Conservation (phyloP, 129 eudicot genomes). For the Chrysanthemum lavandulifolium region DNA sequence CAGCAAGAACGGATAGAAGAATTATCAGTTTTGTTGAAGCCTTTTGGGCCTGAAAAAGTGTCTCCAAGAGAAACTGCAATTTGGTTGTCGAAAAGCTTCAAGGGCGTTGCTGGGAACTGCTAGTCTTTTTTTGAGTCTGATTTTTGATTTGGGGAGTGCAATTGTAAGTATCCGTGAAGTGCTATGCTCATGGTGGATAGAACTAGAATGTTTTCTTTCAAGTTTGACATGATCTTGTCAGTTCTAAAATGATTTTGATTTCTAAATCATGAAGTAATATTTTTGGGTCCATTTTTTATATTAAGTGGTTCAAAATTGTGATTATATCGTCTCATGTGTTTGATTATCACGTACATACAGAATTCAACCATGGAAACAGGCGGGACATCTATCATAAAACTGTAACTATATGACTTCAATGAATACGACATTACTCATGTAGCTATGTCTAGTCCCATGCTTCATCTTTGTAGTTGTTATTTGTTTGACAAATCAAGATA, state of each 20-base stretch:
- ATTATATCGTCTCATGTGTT: neutral
- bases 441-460: too few relatives aligned
- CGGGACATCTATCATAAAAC: too few relatives aligned
- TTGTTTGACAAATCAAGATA: too few relatives aligned
- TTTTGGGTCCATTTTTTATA: neutral
- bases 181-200: conserved; percentile 31
- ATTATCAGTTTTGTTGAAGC: conserved; percentile 73
- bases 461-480: too few relatives aligned
- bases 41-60: conserved; percentile 88
- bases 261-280: neutral
- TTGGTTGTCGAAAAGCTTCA: conserved; percentile 90
- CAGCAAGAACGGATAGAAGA: conserved; percentile 86
- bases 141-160: neutral
- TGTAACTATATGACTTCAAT: too few relatives aligned
- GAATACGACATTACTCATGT: too few relatives aligned
- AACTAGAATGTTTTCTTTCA: conserved; percentile 22
- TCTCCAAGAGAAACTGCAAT: conserved; percentile 95
- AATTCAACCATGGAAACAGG: neutral
- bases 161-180: conserved; percentile 21
- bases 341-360: neutral
- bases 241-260: neutral
- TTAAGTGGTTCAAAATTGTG: neutral
- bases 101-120: conserved; percentile 38
- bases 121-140: conserved; percentile 2
- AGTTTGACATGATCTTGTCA: conserved; percentile 10